Conservation (phyloP, 768 basidiomycete species). For the Lactarius deliciosus region DNA sequence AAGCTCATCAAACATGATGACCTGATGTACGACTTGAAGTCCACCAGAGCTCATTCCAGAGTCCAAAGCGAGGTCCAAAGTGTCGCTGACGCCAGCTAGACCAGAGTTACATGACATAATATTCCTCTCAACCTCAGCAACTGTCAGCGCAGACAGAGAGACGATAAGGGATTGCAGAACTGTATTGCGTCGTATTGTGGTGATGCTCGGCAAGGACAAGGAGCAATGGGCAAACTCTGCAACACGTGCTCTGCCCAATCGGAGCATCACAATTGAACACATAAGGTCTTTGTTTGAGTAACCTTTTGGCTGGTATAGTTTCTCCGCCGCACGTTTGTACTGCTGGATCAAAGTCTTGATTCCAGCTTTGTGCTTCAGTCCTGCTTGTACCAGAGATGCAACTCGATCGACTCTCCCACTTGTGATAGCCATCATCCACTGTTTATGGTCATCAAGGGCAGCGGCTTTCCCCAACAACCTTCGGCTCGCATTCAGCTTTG, state of each 20-base stretch:
- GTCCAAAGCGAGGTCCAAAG: no score
- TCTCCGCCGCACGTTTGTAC: neutral
- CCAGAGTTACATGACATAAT: neutral
- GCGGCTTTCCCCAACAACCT: no score
- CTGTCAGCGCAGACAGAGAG: neutral
- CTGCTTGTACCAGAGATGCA: neutral
- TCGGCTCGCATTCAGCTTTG: no score
- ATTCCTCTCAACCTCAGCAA: neutral
- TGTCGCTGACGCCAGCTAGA: neutral
- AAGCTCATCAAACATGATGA: neutral
- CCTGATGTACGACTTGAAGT: neutral
- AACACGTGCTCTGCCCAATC: neutral
- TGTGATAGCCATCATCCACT: neutral
- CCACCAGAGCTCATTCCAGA: no score
- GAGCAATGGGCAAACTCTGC: neutral
- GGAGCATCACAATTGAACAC: neutral
- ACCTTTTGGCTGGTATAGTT: neutral
- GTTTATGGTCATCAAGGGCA: no score
- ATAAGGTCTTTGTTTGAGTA: neutral
- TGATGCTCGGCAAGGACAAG: neutral
- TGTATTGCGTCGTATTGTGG: no score
- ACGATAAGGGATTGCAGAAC: neutral
- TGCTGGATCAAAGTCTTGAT: neutral
- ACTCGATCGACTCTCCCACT: neutral
- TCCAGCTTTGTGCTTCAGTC: neutral